Percentiles rank a stretch among this genome's conserved stretches.
These are phyloP conservation scores for Eucalyptus polyanthemos DNA, from an alignment of 345 rosid species.

Conservation along the genomic window DNA sequence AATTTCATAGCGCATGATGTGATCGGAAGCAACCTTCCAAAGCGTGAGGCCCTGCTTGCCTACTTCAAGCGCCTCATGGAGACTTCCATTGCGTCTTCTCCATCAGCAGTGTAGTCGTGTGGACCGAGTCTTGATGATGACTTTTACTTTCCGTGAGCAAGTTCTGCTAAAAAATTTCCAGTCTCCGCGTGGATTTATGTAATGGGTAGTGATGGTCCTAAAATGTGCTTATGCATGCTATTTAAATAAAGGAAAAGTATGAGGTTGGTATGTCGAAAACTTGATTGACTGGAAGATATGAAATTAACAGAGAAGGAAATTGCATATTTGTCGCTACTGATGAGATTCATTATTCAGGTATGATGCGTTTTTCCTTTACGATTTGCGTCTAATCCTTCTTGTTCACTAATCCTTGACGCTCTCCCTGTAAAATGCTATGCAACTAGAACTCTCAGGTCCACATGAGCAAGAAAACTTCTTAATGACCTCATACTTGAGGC, in stretches of 20 bases:
- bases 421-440: not conserved
- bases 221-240: not conserved
- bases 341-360: not conserved
- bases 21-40: not conserved
- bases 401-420: not conserved
- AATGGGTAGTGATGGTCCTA: not conserved
- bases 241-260: not conserved
- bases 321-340: not conserved
- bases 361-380: not conserved
- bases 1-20: not conserved
- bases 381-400: not conserved
- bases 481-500: not conserved
- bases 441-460: not conserved
- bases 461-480: not conserved
- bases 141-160: not conserved
- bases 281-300: not conserved
- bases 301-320: not conserved
- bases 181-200: not conserved
- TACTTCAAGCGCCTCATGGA: not conserved
- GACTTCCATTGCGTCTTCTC: not conserved
- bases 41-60: not conserved
- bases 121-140: not conserved
- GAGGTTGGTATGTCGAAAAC: not conserved
- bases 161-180: not conserved
- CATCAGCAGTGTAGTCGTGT: not conserved